These are phyloP conservation scores for Serendipita sp. DNA, from an alignment of 768 basidiomycete genomes.

Conservation along the genomic window DNA sequence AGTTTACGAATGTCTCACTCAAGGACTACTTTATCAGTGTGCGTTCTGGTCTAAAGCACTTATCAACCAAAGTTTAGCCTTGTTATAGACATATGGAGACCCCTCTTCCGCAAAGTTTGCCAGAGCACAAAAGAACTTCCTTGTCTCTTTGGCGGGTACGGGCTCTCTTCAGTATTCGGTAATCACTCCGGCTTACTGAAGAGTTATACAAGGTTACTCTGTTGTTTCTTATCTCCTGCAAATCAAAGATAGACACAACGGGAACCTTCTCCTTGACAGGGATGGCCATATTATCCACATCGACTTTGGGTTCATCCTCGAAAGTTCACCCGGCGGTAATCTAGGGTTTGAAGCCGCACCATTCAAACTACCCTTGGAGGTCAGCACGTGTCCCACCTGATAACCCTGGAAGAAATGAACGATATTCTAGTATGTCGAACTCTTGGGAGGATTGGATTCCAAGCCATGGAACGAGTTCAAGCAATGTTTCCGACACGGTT, in stretches of 20 bases:
- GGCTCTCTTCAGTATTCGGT: background rate
- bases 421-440: constrained; percentile 66
- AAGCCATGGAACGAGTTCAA: constrained; percentile 72
- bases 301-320: constrained; percentile 96
- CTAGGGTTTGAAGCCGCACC: constrained; percentile 99
- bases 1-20: constrained; percentile 73
- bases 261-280: constrained; percentile 90
- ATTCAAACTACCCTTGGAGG: constrained; percentile 75
- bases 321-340: constrained; percentile 82
- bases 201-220: constrained; percentile 54
- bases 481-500: constrained; percentile 77
- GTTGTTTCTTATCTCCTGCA: constrained; percentile 92
- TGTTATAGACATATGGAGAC: constrained; percentile 71
- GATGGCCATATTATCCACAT: constrained; percentile 92
- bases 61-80: background rate
- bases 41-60: constrained; percentile 15
- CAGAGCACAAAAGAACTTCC: constrained; percentile 87
- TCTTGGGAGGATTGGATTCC: constrained; percentile 72
- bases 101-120: constrained; percentile 73
- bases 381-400: background rate
- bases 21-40: constrained; percentile 85
- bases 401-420: background rate
- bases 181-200: background rate
- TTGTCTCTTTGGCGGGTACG: constrained; percentile 72
- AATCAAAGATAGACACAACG: constrained; percentile 97